A percentile compares a stretch with the other conserved stretches of the same genome.
Evolutionary conservation across 2,329 filamentous ascomycete genomes (phyloP).

Genomic region (Xylaria sp.): DNA sequence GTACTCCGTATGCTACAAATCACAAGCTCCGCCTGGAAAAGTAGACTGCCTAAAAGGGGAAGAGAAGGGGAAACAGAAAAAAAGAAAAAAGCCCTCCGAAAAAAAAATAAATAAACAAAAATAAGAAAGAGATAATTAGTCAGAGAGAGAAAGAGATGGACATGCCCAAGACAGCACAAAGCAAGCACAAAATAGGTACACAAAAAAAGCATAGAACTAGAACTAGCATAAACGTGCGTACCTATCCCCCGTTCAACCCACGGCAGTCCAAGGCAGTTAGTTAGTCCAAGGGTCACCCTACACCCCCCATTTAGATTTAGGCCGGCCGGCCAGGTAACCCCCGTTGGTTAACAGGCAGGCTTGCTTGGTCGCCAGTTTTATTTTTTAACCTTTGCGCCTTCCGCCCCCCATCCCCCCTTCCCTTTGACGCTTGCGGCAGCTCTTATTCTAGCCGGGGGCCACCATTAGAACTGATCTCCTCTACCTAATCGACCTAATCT

Average conservation of each 20-base stretch:
- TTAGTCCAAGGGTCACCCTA: too few species aligned
- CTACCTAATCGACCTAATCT: background rate
- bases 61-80: conserved; percentile 1
- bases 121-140: background rate
- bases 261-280: too few species aligned
- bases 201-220: background rate
- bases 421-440: conserved; percentile 9
- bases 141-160: background rate
- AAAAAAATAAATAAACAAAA: background rate
- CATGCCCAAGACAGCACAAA: background rate
- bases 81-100: conserved; percentile 5
- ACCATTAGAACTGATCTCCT: background rate
- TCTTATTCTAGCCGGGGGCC: background rate
- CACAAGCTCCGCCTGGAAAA: conserved; percentile 6
- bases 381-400: conserved; percentile 6
- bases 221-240: background rate
- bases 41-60: conserved; percentile 3
- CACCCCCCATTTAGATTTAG: conserved; percentile 4
- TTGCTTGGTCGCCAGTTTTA: conserved; percentile 12
- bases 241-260: conserved; percentile 11
- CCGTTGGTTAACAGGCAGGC: conserved; percentile 7
- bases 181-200: too few species aligned
- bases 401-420: background rate
- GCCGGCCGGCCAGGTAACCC: conserved; percentile 5
- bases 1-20: background rate